Base-by-base conservation (phyloP, 495 filamentous ascomycete genomes). In the Annulohypoxylon moriforme region DNA sequence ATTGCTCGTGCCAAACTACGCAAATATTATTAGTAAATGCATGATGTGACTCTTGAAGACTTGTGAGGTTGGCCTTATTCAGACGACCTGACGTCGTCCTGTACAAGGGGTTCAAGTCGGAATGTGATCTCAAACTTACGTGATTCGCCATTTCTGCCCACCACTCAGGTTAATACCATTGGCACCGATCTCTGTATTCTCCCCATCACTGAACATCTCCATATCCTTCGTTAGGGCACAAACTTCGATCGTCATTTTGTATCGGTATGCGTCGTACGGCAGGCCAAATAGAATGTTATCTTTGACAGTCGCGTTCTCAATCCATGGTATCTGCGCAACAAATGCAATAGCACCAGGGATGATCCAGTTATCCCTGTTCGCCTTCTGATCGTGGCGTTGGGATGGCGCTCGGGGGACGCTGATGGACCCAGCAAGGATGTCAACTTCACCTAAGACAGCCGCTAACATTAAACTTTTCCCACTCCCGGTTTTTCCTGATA, bases 101-200 rank as follows among this genome's bases (percentile, higher is more conserved):
- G 4, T 34, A 61, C 14, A 27, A 53, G 1, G 9, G 18, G n/a
- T 16, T 34, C 11, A 11, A 24, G 25, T 16, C 46, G 11, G 8
- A 34, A n/a, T 1, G 40, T n/a, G 44, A n/a, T 7, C 24, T 33
- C 46, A 0, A 27, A 77, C 73, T 77, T 74, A 77, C 3, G 92
- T 90, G 31, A 96, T 82, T 47, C 93, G 83, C 93, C 93, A 96
- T 73, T 89, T 86, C 76, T 96, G 93, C 11, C 93, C 93, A 68
- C 93, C 93, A 69, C 91, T 93, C 3, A 96, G 79, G 73, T 94
- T 96, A 73, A 96, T 91, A 11, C 93, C 93, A 63, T 94, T 93
- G 0, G 91, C 89, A 14, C 89, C 92, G 59, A 96, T 92, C 67
- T 94, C 92, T 0, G 93, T 96, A 40, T 86, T 76, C 60, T 94